These are phyloP conservation scores for Pseudotulostoma volvatum DNA, from an alignment of 495 filamentous ascomycete genomes.

Conservation along the genomic window DNA sequence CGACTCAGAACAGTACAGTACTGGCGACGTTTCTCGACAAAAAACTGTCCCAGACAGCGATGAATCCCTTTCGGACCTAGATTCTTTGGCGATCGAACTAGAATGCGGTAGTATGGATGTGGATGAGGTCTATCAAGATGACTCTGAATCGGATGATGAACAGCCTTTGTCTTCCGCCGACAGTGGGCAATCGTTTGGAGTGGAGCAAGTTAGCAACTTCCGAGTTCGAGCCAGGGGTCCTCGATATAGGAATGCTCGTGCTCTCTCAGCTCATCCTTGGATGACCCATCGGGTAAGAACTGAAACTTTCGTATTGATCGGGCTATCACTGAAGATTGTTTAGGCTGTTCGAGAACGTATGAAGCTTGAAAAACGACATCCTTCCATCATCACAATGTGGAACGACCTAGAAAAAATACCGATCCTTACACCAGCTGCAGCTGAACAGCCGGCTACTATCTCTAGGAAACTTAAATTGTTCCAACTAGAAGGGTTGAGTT, in stretches of 20 bases:
- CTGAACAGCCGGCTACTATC: conserved; percentile 63
- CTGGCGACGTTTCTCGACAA: background rate
- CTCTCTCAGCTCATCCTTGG: conserved; percentile 2
- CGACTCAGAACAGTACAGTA: background rate
- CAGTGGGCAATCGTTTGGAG: too few species aligned
- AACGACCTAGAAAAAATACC: conserved; percentile 49
- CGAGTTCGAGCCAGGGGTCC: background rate
- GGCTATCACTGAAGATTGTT: conserved; percentile 3
- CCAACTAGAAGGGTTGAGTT: conserved; percentile 81
- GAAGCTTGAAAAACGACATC: conserved; percentile 62
- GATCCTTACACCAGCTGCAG: conserved; percentile 44
- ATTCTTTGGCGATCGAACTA: background rate
- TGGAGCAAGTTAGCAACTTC: background rate
- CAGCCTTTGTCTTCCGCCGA: conserved; percentile 3
- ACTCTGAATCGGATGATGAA: conserved; percentile 1
- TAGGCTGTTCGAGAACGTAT: conserved; percentile 35
- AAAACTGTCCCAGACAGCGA: background rate
- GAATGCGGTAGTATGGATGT: background rate
- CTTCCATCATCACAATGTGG: conserved; percentile 72
- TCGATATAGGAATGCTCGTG: background rate
- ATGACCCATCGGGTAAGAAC: conserved; percentile 23
- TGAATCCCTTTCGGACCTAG: background rate
- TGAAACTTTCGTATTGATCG: background rate
- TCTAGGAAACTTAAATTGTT: conserved; percentile 74
- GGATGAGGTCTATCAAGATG: background rate